phyloP scores from a whole-genome alignment of 495 filamentous ascomycete species.

The Emericellopsis terricola region DNA sequence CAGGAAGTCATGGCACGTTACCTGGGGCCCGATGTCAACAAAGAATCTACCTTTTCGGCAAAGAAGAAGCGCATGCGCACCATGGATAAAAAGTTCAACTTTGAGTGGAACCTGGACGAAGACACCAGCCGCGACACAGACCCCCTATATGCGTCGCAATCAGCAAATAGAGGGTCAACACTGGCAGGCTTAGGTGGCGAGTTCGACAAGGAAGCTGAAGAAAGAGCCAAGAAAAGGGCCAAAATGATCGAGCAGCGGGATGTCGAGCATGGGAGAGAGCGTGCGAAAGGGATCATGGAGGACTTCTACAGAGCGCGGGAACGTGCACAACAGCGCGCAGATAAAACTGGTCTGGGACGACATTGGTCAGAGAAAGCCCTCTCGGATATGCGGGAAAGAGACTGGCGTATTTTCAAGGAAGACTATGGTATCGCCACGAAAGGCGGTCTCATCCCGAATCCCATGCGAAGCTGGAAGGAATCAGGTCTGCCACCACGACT shows the following conservation, averaged over 20 bases:
- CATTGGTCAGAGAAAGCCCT: slow-evolving; percentile 97
- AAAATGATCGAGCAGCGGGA: slow-evolving; percentile 64
- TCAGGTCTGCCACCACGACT: slow-evolving; percentile 63
- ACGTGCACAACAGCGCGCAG: slow-evolving; percentile 39
- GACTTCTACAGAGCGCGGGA: slow-evolving; percentile 33
- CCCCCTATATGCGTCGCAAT: slow-evolving; percentile 61
- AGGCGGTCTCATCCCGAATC: slow-evolving; percentile 75
- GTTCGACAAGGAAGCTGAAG: slow-evolving; percentile 56
- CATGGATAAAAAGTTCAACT: slow-evolving; percentile 96
- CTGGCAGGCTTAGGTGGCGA: slow-evolving; percentile 71
- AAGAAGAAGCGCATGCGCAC: slow-evolving; percentile 93
- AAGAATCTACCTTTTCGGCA: slow-evolving; percentile 67
- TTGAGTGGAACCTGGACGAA: slow-evolving; percentile 94
- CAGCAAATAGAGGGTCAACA: slow-evolving; percentile 43
- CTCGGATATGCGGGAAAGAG: slow-evolving; percentile 91
- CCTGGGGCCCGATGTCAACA: slow-evolving; percentile 80
- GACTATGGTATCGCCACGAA: slow-evolving; percentile 96
- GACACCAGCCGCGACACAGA: slow-evolving; percentile 86
- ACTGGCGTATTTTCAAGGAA: slow-evolving; percentile 99
- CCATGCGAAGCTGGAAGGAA: slow-evolving; percentile 92
- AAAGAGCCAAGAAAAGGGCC: slow-evolving; percentile 54
- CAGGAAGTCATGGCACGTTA: slow-evolving; percentile 66
- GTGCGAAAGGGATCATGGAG: slow-evolving; percentile 69
- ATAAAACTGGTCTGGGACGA: slow-evolving; percentile 60
- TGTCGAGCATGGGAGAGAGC: slow-evolving; percentile 53